Base-by-base conservation (phyloP, 495 filamentous ascomycete species). In the Cercophora sp. region DNA sequence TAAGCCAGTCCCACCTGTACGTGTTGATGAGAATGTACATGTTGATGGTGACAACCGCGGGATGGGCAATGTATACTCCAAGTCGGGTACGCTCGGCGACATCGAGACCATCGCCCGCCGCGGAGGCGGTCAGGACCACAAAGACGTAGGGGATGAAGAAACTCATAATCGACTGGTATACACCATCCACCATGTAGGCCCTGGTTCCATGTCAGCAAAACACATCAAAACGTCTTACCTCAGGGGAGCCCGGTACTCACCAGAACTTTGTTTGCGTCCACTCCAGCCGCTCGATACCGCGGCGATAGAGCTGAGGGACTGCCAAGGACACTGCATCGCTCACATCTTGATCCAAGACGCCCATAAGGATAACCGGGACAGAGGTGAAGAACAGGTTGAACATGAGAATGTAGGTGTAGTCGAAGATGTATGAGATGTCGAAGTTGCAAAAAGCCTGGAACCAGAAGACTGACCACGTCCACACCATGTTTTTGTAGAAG, bases 401-500 rank as follows among this genome's bases (percentile, higher is more conserved):
- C 53, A 96, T 72, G 44, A 97, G 77, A 60, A 97, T 93, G 70
- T 97, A 99, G 18, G 89, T 95, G 72, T 96, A 96, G 62, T 99
- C 94, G 73, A 92, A 95, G 46, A 96, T 84, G 69, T 97, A 97
- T 20, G 90, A 87, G 60, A 90, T 86, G 71, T 99, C 94, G 65
- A 93, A 96, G 68, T 93, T 85, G 79, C 87, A 89, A 72, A 86
- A 97, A 49, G 93, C 86, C 68, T 93, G 91, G 72, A 88, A 99
- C 94, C 93, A 99, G 78, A 97, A 95, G 48, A 99, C 85, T 20
- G 89, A 82, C 61, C 96, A 89, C 13, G 91, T 96, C 94, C 94
- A 99, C 43, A 97, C 85, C 72, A 99, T 85, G 72, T 96, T 97
- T 87, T 99, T 99, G 80, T 99, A 99, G 76, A 99, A 99, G 80